Percentiles rank a stretch among this genome's conserved stretches.
Conservation (phyloP, 768 basidiomycete species). For the Lentinula sp. region DNA sequence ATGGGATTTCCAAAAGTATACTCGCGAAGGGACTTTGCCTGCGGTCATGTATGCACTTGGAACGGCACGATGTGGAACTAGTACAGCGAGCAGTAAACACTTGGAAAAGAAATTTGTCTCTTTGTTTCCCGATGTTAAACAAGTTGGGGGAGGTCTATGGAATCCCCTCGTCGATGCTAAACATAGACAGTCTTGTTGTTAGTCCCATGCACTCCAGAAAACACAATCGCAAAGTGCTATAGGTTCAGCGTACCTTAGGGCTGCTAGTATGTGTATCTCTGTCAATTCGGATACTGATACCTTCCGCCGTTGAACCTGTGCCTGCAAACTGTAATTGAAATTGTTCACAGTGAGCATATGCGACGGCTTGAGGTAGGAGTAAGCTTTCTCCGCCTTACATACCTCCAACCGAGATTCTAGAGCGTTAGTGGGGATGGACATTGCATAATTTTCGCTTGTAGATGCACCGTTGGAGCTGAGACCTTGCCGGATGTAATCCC, state of each 20-base stretch:
- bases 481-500: slow-evolving; percentile 6
- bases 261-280: neutral
- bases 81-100: too few species aligned
- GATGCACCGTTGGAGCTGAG: neutral
- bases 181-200: neutral
- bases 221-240: neutral
- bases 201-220: neutral
- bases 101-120: too few species aligned
- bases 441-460: neutral
- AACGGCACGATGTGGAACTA: too few species aligned
- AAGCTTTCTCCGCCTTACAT: neutral
- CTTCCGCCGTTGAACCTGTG: neutral
- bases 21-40: too few species aligned
- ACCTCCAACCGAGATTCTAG: neutral
- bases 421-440: neutral
- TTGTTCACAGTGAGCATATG: neutral
- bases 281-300: neutral
- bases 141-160: neutral
- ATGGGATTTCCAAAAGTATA: too few species aligned
- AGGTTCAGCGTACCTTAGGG: neutral
- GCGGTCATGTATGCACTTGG: too few species aligned
- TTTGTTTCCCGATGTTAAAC: too few species aligned
- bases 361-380: neutral
- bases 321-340: neutral
- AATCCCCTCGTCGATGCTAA: neutral